Percentiles rank a stretch among this genome's conserved stretches.
Evolutionary conservation across 768 basidiomycete species (phyloP).

Genomic region (Mycena rebaudengoi): DNA sequence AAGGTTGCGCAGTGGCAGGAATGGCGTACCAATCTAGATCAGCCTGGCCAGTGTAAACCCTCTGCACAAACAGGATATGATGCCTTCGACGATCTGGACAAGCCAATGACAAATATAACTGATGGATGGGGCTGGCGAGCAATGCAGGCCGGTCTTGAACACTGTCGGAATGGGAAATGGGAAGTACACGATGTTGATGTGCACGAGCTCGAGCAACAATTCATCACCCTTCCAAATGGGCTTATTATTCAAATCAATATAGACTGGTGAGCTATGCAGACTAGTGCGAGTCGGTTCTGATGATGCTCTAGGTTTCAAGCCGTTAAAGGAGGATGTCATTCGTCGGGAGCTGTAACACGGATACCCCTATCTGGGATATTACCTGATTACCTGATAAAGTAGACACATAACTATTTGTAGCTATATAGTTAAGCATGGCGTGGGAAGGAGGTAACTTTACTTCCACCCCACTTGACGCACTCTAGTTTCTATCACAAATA

Average conservation of each 20-base stretch:
- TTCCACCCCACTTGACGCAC: too few species aligned
- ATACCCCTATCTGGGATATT: too few species aligned
- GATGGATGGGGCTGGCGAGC: conserved; percentile 41
- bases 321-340: conserved; percentile 25
- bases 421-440: too few species aligned
- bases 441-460: too few species aligned
- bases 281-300: not conserved
- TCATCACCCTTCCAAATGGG: conserved; percentile 31
- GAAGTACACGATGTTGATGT: conserved; percentile 32
- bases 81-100: conserved; percentile 11
- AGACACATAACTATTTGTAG: too few species aligned
- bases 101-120: conserved; percentile 28
- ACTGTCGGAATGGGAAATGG: conserved; percentile 22
- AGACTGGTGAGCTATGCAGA: conserved; percentile 27
- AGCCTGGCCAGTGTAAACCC: conserved; percentile 25
- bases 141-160: too few species aligned
- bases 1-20: conserved; percentile 34
- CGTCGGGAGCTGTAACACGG: too few species aligned
- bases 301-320: conserved; percentile 28
- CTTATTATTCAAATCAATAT: conserved; percentile 34
- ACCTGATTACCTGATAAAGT: too few species aligned
- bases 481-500: too few species aligned
- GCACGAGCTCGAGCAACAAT: conserved; percentile 27
- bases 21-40: conserved; percentile 29
- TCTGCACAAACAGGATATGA: not conserved